Evolutionary conservation across 164 flowering plant species (phyloP), one percentile per base, ranked within the genome.

Genomic region (Amborella trichopoda): DNA sequence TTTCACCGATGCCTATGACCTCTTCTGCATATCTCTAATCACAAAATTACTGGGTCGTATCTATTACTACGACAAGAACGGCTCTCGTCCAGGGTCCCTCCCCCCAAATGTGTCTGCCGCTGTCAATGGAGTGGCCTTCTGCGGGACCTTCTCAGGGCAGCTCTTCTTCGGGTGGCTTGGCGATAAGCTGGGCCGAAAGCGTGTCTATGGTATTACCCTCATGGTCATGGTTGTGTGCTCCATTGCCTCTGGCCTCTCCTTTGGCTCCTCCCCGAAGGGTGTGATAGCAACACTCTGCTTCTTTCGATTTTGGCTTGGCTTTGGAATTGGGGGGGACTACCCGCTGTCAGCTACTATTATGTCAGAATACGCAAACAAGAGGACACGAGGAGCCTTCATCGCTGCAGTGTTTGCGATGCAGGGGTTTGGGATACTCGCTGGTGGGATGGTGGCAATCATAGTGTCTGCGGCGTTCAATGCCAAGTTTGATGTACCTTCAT

Each of bases 131-230:
- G 93, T 86, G 1, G 95, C 91, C 1, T 61, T 85, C 38, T 66
- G 72, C 34, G 91, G 95, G 8, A 82, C 95, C 2, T 71, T 85
- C 0, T 51, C 80, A 0, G 94, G 94, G 19, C 89, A 83, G 48
- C 83, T 82, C 59, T 82, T 82, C 69, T 82, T 82, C 40, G 91
- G 91, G 0, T 80, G 94, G 91, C 86, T 85, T 4, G 95, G 95
- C 10, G 95, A 85, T 68, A 80, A 76, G 48, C 2, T 86, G 60
- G 95, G 95, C 12, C 43, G 95, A n/a, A 86, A 86, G 44, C 66
- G 62, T 3, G 95, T 83, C 23, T 86, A 86, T 40, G 95, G 95
- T 4, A 49, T 76, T 47, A 86, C 95, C 3, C 80, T 86, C 2
- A 46, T 77, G 64, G 62, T 83, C 52, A 86, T 83, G 95, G 68